These are phyloP conservation scores for Filobasidium floriforme DNA, from an alignment of 768 basidiomycete genomes.

Conservation along the genomic window DNA sequence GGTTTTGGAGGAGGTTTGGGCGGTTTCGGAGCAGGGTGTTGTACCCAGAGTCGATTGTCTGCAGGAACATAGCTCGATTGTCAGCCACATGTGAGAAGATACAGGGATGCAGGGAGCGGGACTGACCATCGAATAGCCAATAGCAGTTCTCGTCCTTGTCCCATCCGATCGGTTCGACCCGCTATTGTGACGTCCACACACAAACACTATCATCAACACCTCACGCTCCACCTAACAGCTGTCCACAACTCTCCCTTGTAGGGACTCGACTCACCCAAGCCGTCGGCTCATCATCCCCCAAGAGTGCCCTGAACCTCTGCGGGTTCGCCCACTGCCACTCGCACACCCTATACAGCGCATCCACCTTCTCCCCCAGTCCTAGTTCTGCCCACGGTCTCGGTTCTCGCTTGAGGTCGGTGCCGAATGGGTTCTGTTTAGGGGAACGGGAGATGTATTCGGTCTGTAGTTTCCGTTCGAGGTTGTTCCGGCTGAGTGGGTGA, in stretches of 20 bases:
- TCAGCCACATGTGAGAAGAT: no score
- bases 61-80: no score
- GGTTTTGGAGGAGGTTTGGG: conserved; percentile 31
- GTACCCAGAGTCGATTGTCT: conserved; percentile 45
- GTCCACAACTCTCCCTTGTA: not conserved
- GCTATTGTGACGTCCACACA: conserved; percentile 36
- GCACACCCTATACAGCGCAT: conserved; percentile 42
- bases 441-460: conserved; percentile 36
- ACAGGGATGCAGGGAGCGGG: no score
- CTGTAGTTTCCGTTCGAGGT: conserved; percentile 36
- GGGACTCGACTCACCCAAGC: conserved; percentile 23
- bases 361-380: conserved; percentile 38
- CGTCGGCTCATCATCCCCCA: conserved; percentile 41
- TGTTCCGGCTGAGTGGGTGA: conserved; percentile 29
- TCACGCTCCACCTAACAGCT: not conserved
- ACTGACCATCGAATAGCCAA: conserved; percentile 45
- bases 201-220: not conserved
- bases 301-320: conserved; percentile 37
- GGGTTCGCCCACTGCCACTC: conserved; percentile 46
- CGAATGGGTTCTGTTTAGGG: conserved; percentile 29
- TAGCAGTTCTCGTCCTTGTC: conserved; percentile 44
- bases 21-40: conserved; percentile 31
- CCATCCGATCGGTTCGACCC: conserved; percentile 45
- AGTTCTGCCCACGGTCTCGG: conserved; percentile 36
- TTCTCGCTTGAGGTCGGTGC: conserved; percentile 31